Conservation (phyloP, 345 rosid species). For the Stellera chamaejasme region DNA sequence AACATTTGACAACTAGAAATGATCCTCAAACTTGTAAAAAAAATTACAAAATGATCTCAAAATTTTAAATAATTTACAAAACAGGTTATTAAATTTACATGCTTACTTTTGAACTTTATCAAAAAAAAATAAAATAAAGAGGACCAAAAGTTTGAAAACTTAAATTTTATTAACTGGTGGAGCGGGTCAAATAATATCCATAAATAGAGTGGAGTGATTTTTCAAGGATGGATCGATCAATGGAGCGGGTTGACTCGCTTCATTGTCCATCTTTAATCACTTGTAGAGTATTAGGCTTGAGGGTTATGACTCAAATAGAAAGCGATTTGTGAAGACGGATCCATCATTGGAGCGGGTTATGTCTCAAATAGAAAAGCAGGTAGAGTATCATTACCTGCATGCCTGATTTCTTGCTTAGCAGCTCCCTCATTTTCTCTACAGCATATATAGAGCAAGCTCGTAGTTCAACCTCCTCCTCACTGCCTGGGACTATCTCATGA, state of each 20-base stretch:
- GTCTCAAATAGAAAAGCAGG: background rate
- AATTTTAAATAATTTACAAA: no score
- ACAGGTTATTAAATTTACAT: no score
- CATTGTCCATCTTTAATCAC: no score
- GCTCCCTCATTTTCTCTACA: conserved; percentile 71
- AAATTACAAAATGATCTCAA: no score
- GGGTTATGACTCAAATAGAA: background rate
- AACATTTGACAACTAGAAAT: no score
- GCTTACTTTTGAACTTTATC: no score
- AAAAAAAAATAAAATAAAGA: background rate
- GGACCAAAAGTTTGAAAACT: background rate
- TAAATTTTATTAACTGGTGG: no score
- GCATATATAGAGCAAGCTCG: conserved; percentile 80
- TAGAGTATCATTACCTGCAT: conserved; percentile 38
- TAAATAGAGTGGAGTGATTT: background rate
- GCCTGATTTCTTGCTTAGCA: conserved; percentile 43
- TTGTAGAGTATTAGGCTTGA: no score
- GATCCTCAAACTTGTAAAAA: no score
- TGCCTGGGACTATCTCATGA: conserved; percentile 53
- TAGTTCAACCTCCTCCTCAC: conserved; percentile 77
- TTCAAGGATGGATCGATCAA: no score
- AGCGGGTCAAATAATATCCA: no score
- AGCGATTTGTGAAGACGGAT: conserved; percentile 1
- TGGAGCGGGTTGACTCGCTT: no score
- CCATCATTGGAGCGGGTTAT: background rate